Conservation (phyloP, 2,329 filamentous ascomycete species). For the Decorospora gaudefroyi region DNA sequence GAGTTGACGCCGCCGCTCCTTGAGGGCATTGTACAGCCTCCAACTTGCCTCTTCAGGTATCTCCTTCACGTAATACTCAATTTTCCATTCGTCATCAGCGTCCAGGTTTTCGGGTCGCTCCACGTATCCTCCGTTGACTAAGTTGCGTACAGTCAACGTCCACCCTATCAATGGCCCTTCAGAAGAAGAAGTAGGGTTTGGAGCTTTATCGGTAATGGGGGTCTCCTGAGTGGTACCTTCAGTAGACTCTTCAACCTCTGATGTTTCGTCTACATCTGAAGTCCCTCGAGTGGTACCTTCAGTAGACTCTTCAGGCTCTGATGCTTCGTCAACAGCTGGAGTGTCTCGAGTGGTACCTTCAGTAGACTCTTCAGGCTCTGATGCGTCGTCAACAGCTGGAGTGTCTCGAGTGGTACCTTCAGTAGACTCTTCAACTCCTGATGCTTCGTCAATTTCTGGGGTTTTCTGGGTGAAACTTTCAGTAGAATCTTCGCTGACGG, state of each 20-base stretch:
- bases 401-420: not conserved
- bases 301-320: not conserved
- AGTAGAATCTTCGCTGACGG: not conserved
- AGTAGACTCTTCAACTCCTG: not conserved
- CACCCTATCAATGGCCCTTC: conserved; percentile 63
- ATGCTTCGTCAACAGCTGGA: too few relatives aligned
- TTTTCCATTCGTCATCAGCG: conserved; percentile 62
- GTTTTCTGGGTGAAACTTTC: not conserved
- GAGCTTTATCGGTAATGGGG: not conserved
- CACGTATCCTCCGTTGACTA: conserved; percentile 68
- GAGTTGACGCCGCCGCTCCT: conserved; percentile 59
- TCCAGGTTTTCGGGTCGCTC: conserved; percentile 61
- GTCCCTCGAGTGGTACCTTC: not conserved
- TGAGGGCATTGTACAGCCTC: conserved; percentile 48
- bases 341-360: not conserved
- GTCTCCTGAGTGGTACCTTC: not conserved
- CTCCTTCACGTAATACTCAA: conserved; percentile 79
- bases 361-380: not conserved
- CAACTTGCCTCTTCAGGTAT: conserved; percentile 27
- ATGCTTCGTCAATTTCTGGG: too few relatives aligned
- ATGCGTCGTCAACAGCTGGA: too few relatives aligned
- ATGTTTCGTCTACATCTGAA: too few relatives aligned
- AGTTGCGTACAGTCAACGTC: conserved; percentile 72
- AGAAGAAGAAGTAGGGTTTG: not conserved
- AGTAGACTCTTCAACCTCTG: not conserved